Conservation (phyloP, 345 rosid genomes). For the Eucalyptus fibrosa region DNA sequence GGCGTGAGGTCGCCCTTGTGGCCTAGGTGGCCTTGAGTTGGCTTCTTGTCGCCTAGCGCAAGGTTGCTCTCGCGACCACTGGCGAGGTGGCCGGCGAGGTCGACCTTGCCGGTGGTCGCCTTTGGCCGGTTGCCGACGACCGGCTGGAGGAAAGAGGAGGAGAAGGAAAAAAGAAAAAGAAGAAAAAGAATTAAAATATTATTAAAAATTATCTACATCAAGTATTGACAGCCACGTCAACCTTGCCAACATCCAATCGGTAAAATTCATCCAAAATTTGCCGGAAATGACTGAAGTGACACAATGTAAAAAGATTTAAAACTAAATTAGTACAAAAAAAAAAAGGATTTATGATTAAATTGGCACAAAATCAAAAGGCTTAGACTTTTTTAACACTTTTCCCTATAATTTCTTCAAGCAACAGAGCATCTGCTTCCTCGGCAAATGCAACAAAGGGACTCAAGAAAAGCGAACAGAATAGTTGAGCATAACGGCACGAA, state of each 20-base stretch:
- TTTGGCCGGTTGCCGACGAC: rapidly evolving
- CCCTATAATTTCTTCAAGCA: not conserved
- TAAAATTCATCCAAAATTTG: rapidly evolving
- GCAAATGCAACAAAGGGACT: not conserved
- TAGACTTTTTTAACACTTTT: too few relatives aligned
- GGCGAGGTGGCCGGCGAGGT: rapidly evolving
- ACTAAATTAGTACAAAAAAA: too few relatives aligned
- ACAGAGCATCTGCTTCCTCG: not conserved
- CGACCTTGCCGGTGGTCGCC: rapidly evolving
- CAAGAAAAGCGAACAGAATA: not conserved
- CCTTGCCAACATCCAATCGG: rapidly evolving
- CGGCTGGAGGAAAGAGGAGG: too few relatives aligned
- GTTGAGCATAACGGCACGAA: not conserved
- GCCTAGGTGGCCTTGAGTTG: too few relatives aligned
- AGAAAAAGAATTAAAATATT: too few relatives aligned
- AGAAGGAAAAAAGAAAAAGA: too few relatives aligned
- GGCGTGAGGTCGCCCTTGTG: rapidly evolving
- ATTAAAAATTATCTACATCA: too few relatives aligned
- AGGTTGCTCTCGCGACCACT: too few relatives aligned
- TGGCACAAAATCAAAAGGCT: too few relatives aligned
- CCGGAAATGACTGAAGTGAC: rapidly evolving
- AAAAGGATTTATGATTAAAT: too few relatives aligned
- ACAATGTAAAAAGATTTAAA: rapidly evolving
- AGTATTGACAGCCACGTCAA: rapidly evolving
- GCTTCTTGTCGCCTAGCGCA: rapidly evolving